Evolutionary conservation across 2,329 filamentous ascomycete species (phyloP).

Genomic region (Phialophora tarda): DNA sequence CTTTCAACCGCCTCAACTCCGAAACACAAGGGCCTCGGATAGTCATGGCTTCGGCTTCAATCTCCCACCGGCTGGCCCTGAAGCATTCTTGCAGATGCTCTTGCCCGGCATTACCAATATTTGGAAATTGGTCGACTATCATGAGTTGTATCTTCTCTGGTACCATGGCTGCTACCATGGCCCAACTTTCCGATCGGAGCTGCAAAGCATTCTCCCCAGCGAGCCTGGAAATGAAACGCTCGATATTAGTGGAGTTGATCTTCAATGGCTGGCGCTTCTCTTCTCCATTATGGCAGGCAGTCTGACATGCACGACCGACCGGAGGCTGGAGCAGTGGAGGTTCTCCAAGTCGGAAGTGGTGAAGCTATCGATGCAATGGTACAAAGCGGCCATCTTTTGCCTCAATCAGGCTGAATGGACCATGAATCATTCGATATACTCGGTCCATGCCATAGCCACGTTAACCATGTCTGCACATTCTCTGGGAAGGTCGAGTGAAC

Average conservation of each 20-base stretch:
- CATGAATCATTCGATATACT: conserved; percentile 49
- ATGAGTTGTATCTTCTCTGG: conserved; percentile 35
- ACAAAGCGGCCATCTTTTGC: conserved; percentile 52
- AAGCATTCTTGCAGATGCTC: conserved; percentile 34
- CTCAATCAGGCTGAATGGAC: conserved; percentile 55
- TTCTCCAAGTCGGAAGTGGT: conserved; percentile 51
- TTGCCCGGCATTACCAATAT: conserved; percentile 32
- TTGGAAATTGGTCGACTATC: conserved; percentile 36
- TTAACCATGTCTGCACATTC: conserved; percentile 58
- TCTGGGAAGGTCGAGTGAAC: conserved; percentile 56
- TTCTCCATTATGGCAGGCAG: conserved; percentile 38
- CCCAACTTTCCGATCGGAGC: conserved; percentile 31
- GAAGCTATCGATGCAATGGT: conserved; percentile 53
- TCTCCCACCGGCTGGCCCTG: conserved; percentile 21
- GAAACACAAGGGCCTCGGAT: neutral
- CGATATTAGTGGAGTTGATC: conserved; percentile 23
- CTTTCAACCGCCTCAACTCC: conserved; percentile 8
- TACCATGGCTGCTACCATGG: conserved; percentile 37
- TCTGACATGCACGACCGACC: conserved; percentile 31
- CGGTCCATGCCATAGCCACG: conserved; percentile 55
- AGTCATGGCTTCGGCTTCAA: conserved; percentile 13
- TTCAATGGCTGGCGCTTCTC: conserved; percentile 37
- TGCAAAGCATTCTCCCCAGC: conserved; percentile 26
- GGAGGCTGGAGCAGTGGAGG: conserved; percentile 49
- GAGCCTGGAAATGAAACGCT: conserved; percentile 23